Conservation (phyloP, 2,329 filamentous ascomycete species). For the Phoma herbarum region DNA sequence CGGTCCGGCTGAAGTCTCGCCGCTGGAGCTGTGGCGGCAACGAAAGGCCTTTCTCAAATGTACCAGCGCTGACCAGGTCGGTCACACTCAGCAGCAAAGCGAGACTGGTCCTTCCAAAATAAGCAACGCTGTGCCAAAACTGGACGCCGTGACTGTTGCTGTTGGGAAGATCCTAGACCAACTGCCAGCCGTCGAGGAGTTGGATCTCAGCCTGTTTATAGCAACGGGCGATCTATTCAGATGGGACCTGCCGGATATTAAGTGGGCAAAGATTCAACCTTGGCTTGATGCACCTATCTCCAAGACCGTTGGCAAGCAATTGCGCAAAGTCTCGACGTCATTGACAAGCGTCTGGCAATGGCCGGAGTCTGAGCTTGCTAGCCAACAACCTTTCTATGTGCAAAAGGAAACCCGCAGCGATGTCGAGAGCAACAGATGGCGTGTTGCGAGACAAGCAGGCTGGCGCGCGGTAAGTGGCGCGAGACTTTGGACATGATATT, state of each 20-base stretch:
- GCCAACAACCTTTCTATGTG: slow-evolving; percentile 29
- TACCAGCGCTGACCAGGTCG: slow-evolving; percentile 20
- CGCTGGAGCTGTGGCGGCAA: slow-evolving; percentile 15
- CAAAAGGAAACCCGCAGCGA: slow-evolving; percentile 34
- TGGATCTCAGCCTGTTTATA: slow-evolving; percentile 35
- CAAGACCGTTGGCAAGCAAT: not conserved
- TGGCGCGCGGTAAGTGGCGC: slow-evolving; percentile 29
- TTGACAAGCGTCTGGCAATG: slow-evolving; percentile 26
- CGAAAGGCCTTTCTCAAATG: slow-evolving; percentile 21
- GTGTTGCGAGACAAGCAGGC: slow-evolving; percentile 28
- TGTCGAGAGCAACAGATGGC: slow-evolving; percentile 20
- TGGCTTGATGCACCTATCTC: slow-evolving; percentile 39
- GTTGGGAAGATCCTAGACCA: slow-evolving; percentile 34
- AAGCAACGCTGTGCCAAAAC: slow-evolving; percentile 5
- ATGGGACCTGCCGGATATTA: slow-evolving; percentile 42
- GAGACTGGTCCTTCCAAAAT: not conserved
- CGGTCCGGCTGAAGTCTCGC: slow-evolving; percentile 5
- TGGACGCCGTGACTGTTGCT: slow-evolving; percentile 32
- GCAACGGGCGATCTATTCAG: slow-evolving; percentile 29
- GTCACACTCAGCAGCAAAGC: slow-evolving; percentile 10
- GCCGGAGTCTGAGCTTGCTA: slow-evolving; percentile 6
- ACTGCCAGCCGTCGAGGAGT: slow-evolving; percentile 38
- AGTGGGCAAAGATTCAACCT: slow-evolving; percentile 35
- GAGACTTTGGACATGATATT: not conserved
- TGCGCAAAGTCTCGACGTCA: slow-evolving; percentile 33